Conservation (phyloP, 306 rosid genomes). For the Castanospermum australe region DNA sequence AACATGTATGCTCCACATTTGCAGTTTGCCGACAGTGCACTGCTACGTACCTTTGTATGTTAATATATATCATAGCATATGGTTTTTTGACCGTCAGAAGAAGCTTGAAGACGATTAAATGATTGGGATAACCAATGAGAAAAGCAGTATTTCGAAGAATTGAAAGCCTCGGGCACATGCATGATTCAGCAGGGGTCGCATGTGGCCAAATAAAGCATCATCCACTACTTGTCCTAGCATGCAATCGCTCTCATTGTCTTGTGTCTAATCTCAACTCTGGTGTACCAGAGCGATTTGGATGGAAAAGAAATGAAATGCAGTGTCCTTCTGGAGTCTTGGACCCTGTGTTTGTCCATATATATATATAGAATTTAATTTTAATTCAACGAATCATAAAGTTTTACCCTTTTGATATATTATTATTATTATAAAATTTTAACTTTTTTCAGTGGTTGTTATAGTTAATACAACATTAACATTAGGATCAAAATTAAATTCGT, state of each 20-base stretch:
- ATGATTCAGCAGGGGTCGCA: not conserved
- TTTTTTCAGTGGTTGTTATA: no score
- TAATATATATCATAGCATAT: not conserved
- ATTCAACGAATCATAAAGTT: no score
- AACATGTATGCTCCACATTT: constrained; percentile 16
- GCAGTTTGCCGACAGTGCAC: constrained; percentile 21
- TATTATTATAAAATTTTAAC: no score
- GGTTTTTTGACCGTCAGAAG: constrained; percentile 26
- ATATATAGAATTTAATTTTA: no score
- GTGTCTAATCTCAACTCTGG: not conserved
- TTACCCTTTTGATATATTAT: no score
- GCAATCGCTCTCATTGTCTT: constrained; percentile 27
- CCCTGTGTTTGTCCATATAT: not conserved
- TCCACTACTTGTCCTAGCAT: not conserved
- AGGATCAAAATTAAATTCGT: no score
- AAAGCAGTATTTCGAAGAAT: not conserved
- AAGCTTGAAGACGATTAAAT: constrained; percentile 5
- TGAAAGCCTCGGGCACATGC: constrained; percentile 16
- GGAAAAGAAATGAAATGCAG: not conserved
- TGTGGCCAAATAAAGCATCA: constrained; percentile 27
- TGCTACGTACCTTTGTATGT: not conserved
- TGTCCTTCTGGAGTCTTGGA: not conserved
- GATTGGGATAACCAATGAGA: constrained; percentile 8
- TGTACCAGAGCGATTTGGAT: not conserved
- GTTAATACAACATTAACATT: no score